Evolutionary conservation across 352 stramenopile genomes (phyloP).

Genomic region (Phytophthora rubi): DNA sequence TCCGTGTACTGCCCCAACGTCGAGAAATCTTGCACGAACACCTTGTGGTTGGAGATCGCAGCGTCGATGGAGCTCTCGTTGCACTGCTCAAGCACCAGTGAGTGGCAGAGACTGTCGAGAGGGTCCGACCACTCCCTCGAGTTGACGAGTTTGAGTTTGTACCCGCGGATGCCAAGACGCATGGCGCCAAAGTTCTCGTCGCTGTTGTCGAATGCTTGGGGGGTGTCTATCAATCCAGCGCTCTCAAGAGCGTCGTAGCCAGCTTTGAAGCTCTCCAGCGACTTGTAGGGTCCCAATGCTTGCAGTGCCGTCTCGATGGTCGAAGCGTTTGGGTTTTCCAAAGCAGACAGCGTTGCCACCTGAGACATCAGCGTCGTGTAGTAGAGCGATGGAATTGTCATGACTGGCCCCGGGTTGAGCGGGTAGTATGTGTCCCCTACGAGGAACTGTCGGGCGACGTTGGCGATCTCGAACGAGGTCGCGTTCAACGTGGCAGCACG

Average conservation of each 20-base stretch:
- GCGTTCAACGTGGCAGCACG: constrained; percentile 20
- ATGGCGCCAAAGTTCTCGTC: constrained; percentile 42
- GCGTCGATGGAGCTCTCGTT: constrained; percentile 18
- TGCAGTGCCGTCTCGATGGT: constrained; percentile 21
- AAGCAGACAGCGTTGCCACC: constrained; percentile 12
- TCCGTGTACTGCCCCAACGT: constrained; percentile 31
- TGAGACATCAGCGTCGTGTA: constrained; percentile 34
- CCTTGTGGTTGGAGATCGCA: constrained; percentile 20
- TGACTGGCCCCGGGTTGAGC: constrained; percentile 25
- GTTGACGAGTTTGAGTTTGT: constrained; percentile 39
- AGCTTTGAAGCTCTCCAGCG: constrained; percentile 33
- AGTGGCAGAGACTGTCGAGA: constrained; percentile 20
- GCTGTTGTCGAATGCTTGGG: constrained; percentile 40
- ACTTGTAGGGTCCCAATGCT: constrained; percentile 29
- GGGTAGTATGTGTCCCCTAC: constrained; percentile 33
- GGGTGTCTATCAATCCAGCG: constrained; percentile 28
- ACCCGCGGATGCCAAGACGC: constrained; percentile 37
- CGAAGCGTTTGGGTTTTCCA: constrained; percentile 32
- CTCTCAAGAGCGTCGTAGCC: constrained; percentile 30
- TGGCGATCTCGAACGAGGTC: constrained; percentile 33
- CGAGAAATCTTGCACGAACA: constrained; percentile 41
- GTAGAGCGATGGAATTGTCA: constrained; percentile 33
- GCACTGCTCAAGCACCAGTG: constrained; percentile 27
- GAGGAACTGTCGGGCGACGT: constrained; percentile 29
- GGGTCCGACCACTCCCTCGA: constrained; percentile 20